Evolutionary conservation across 768 basidiomycete genomes (phyloP).

Genomic region (Russula sp.): DNA sequence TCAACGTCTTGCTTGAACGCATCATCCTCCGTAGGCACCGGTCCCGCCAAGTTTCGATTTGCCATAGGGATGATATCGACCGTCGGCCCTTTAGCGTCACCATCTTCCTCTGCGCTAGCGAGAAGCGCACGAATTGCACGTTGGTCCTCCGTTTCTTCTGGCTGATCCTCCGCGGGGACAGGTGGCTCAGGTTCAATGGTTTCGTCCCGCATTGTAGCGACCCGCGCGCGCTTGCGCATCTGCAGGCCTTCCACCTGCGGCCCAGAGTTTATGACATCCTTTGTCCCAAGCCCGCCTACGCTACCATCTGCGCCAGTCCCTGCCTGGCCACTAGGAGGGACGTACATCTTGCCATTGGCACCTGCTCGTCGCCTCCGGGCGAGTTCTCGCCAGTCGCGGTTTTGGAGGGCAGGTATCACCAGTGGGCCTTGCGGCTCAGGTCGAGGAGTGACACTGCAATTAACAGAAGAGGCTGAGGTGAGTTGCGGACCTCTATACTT

Average conservation of each 20-base stretch:
- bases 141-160: constrained; percentile 67
- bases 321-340: constrained; percentile 55
- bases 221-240: constrained; percentile 31
- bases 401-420: constrained; percentile 79
- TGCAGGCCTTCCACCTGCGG: constrained; percentile 66
- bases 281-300: constrained; percentile 69
- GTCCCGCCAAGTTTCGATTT: constrained; percentile 22
- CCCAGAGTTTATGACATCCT: constrained; percentile 70
- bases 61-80: constrained; percentile 56
- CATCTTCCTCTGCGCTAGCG: constrained; percentile 40
- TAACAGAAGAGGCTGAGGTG: constrained; percentile 45
- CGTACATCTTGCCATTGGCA: constrained; percentile 37
- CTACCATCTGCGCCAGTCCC: constrained; percentile 60
- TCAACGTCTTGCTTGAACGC: constrained; percentile 79
- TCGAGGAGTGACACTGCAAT: constrained; percentile 40
- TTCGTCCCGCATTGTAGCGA: constrained; percentile 24
- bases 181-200: constrained; percentile 28
- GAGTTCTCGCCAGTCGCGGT: constrained; percentile 83
- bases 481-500: constrained; percentile 53
- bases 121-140: constrained; percentile 75
- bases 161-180: constrained; percentile 25
- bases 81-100: constrained; percentile 28
- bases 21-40: constrained; percentile 64
- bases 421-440: constrained; percentile 52
- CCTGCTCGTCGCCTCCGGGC: constrained; percentile 57